Conservation (phyloP, 1,139 yeast species). For the Hemisphaericaspora xylofermentans region DNA sequence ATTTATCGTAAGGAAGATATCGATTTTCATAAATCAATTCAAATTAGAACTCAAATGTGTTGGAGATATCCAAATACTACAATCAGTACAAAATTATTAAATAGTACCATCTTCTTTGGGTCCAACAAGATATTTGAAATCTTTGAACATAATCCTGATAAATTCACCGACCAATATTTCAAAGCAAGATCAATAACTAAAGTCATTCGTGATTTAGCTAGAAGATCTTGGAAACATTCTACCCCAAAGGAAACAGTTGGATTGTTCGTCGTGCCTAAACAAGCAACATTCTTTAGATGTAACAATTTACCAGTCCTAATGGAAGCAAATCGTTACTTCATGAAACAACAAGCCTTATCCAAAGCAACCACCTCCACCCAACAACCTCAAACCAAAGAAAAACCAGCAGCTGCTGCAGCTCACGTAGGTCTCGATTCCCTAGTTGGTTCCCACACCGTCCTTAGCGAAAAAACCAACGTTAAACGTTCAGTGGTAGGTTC, state of each 20-base stretch:
- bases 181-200: constrained; percentile 56
- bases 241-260: constrained; percentile 58
- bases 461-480: constrained; percentile 81
- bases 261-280: constrained; percentile 61
- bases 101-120: constrained; percentile 81
- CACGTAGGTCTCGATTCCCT: constrained; percentile 86
- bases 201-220: constrained; percentile 79
- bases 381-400: constrained; percentile 19
- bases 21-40: constrained; percentile 65
- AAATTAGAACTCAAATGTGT: constrained; percentile 79
- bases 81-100: constrained; percentile 72
- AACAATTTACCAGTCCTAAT: constrained; percentile 78
- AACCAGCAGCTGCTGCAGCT: constrained; percentile 60
- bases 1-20: constrained; percentile 65
- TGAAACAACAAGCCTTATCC: constrained; percentile 50
- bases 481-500: constrained; percentile 78
- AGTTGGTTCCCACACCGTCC: constrained; percentile 56
- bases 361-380: constrained; percentile 22
- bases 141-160: constrained; percentile 30
- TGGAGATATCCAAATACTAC: constrained; percentile 84
- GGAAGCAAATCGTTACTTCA: constrained; percentile 84
- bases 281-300: constrained; percentile 69
- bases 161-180: constrained; percentile 40
- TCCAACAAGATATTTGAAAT: constrained; percentile 45
- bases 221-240: constrained; percentile 89